Percentiles rank a stretch among this genome's conserved stretches.
These are phyloP conservation scores for Oryza longistaminata DNA, from an alignment of 176 grass and related monocot species.

Conservation along the genomic window DNA sequence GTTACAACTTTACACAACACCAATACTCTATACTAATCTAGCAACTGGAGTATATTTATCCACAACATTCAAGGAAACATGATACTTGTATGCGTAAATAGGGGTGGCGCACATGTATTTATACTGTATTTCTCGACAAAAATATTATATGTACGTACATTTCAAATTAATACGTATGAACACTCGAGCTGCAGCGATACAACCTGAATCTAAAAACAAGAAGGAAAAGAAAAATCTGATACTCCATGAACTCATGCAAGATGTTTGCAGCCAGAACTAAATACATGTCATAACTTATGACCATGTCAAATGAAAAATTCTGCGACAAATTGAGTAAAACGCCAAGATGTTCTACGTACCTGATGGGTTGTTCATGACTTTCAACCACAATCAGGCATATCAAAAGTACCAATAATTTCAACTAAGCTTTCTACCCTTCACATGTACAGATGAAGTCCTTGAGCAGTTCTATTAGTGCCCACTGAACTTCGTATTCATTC, in stretches of 20 bases:
- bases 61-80: too few species aligned
- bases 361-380: slow-evolving; percentile 32
- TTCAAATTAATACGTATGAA: too few species aligned
- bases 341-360: slow-evolving; percentile 15
- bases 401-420: slow-evolving; percentile 11
- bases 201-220: too few species aligned
- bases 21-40: too few species aligned
- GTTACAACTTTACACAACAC: too few species aligned
- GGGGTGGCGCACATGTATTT: too few species aligned
- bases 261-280: not conserved
- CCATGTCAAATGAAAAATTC: slow-evolving; percentile 5
- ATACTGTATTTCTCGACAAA: too few species aligned
- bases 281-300: not conserved
- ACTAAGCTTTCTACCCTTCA: slow-evolving; percentile 32
- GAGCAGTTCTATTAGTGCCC: slow-evolving; percentile 23
- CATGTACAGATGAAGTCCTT: slow-evolving; percentile 45
- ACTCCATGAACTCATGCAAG: not conserved
- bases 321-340: slow-evolving; percentile 27
- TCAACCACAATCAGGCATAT: slow-evolving; percentile 25
- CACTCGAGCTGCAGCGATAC: too few species aligned
- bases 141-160: too few species aligned
- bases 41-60: too few species aligned
- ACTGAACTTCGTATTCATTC: slow-evolving; percentile 21
- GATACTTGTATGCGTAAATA: too few species aligned
- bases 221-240: too few species aligned